Conservation (phyloP, 805 yeast genomes). For the Maudiozyma turicensis region DNA sequence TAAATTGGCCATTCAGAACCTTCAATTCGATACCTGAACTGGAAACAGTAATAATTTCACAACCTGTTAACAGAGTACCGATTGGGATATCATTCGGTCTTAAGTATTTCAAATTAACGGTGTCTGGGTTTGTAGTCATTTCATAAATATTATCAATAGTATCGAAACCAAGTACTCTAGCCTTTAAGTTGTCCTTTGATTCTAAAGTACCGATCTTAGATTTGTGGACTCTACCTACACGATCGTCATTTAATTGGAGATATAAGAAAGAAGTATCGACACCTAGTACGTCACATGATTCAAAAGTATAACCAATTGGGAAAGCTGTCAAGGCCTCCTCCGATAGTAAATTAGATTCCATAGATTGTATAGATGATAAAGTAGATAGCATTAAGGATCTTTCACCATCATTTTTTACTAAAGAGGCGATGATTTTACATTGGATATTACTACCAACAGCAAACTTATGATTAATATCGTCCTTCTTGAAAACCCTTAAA, state of each 20-base stretch:
- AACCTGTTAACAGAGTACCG: constrained; percentile 53
- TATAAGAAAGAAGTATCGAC: constrained; percentile 47
- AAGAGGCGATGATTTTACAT: constrained; percentile 60
- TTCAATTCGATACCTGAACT: constrained; percentile 60
- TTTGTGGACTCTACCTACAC: constrained; percentile 66
- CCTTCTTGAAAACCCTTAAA: constrained; percentile 36
- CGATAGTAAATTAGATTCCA: constrained; percentile 7
- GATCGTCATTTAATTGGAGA: constrained; percentile 45
- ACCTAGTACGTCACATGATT: constrained; percentile 46
- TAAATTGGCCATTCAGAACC: constrained; percentile 51
- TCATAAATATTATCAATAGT: constrained; percentile 55
- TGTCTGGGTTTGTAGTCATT: constrained; percentile 58
- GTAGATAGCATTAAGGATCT: constrained; percentile 52
- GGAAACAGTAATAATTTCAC: constrained; percentile 47
- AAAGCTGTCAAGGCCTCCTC: constrained; percentile 48
- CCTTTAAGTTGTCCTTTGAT: constrained; percentile 59
- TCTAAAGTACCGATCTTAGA: constrained; percentile 51
- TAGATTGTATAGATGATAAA: constrained; percentile 42
- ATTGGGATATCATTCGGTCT: constrained; percentile 62
- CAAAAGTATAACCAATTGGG: constrained; percentile 64
- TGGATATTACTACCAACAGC: constrained; percentile 58
- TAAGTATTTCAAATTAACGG: constrained; percentile 56
- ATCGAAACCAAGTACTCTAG: constrained; percentile 69
- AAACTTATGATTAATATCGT: constrained; percentile 48
- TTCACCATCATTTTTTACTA: constrained; percentile 43